Base-by-base conservation (phyloP, 2,329 filamentous ascomycete genomes). In the Gnomoniopsis smithogilvyi region DNA sequence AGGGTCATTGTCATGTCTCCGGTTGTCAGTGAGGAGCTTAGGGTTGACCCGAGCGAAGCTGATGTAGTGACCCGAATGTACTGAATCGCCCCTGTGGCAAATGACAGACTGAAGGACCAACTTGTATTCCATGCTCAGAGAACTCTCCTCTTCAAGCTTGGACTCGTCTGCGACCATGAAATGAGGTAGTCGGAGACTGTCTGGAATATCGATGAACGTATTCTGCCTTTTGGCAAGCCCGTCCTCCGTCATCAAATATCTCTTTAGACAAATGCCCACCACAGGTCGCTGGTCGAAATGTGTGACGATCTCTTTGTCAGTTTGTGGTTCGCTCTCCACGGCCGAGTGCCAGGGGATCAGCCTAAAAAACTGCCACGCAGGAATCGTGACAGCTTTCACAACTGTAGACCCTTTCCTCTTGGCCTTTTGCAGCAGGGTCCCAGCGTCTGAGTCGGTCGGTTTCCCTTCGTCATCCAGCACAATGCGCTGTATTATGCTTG, bases 301-400 rank as follows among this genome's bases (percentile, higher is more conserved):
- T 54, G 87, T 85, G n/a, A 90, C 92, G 11, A 97, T 90, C 67
- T 96, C 92, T 2, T 86, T 82, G 69, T 96, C 90, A 62, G 81
- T 85, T 56, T 74, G 73, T 4, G 83, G 83, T 56, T 83, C 79
- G 50, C 70, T 75, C 61, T 78, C 78, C 4, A 76, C 73, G 3
- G 81, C 70, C 1, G 91, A 92, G 70, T 96, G 92, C 93, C 93
- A 97, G 30, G 93, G 93, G 67, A 97, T 92, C 26, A 98, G 78
- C 68, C 90, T 92, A 75, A 97, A 98, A 69, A 98, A 96, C 68
- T 97, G 94, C 92, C 93, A 98, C 2, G 95, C 95, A 41, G 94
- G 94, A 78, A 98, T 96, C 60, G 94, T 88, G 15, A 98, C 90
- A 67, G 96, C 93, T 69, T 94, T 96, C 65, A 76, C 79, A 58